Evolutionary conservation across 305 asterid genomes (phyloP).

Genomic region (Fraxinus paxiana): DNA sequence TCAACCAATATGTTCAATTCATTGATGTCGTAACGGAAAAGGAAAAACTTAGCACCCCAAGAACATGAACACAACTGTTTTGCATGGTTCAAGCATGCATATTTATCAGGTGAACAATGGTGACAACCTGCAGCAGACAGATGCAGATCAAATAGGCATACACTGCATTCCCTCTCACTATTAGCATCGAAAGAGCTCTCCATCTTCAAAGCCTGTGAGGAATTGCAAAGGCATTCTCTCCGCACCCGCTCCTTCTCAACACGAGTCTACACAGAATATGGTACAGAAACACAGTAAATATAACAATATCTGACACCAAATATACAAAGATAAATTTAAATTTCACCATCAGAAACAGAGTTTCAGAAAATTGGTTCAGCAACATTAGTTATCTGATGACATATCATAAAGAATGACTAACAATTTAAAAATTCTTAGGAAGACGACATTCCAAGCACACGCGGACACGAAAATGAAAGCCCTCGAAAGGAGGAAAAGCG

Average conservation of each 20-base stretch:
- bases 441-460: neutral
- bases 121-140: constrained; percentile 88
- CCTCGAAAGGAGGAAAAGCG: neutral
- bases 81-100: constrained; percentile 85
- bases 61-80: constrained; percentile 75
- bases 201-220: constrained; percentile 74
- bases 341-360: neutral
- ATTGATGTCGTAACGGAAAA: constrained; percentile 60
- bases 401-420: neutral
- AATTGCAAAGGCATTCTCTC: constrained; percentile 65
- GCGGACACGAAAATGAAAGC: neutral
- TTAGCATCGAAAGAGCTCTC: constrained; percentile 76
- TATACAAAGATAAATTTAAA: neutral
- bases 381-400: neutral
- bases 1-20: constrained; percentile 71
- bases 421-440: neutral
- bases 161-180: constrained; percentile 82
- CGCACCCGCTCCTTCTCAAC: constrained; percentile 67
- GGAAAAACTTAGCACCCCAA: constrained; percentile 75
- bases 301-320: neutral
- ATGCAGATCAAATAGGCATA: constrained; percentile 77
- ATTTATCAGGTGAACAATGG: constrained; percentile 74
- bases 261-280: constrained; percentile 48
- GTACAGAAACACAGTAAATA: constrained; percentile 17
- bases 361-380: constrained; percentile 1